Conservation (phyloP, 371 early-diverging fungal species). For the Circinella minor region DNA sequence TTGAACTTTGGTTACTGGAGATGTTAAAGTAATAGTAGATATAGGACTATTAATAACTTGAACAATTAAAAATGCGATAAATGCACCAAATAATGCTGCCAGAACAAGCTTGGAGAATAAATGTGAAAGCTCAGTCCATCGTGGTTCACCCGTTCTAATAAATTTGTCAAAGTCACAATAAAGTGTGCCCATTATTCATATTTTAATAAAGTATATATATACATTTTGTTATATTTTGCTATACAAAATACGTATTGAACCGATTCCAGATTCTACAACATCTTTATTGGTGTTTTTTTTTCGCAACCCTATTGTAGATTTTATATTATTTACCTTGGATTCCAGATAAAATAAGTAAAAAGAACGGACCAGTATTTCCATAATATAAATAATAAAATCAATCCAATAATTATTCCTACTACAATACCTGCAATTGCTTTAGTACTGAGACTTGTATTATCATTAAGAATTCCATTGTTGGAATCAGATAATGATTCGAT, state of each 20-base stretch:
- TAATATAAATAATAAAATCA: slow-evolving; percentile 5
- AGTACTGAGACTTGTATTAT: slow-evolving; percentile 3
- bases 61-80: slow-evolving; percentile 28
- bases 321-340: slow-evolving; percentile 22
- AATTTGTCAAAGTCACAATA: no score
- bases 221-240: no score
- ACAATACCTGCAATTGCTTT: slow-evolving; percentile 24
- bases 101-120: slow-evolving; percentile 26
- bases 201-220: no score
- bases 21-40: slow-evolving; percentile 17
- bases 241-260: no score
- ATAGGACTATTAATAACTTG: slow-evolving; percentile 36
- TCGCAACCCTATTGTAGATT: neutral
- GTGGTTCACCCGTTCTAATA: slow-evolving; percentile 36
- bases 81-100: slow-evolving; percentile 25
- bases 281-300: no score
- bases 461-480: slow-evolving; percentile 5
- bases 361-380: neutral
- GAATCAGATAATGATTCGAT: neutral
- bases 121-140: slow-evolving; percentile 36
- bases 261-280: no score
- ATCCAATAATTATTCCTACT: slow-evolving; percentile 12
- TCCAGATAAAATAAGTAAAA: slow-evolving; percentile 16
- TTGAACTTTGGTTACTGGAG: slow-evolving; percentile 16
- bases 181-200: no score